Base-by-base conservation (phyloP, 331 rosid species). In the Prunus yedoensis region DNA sequence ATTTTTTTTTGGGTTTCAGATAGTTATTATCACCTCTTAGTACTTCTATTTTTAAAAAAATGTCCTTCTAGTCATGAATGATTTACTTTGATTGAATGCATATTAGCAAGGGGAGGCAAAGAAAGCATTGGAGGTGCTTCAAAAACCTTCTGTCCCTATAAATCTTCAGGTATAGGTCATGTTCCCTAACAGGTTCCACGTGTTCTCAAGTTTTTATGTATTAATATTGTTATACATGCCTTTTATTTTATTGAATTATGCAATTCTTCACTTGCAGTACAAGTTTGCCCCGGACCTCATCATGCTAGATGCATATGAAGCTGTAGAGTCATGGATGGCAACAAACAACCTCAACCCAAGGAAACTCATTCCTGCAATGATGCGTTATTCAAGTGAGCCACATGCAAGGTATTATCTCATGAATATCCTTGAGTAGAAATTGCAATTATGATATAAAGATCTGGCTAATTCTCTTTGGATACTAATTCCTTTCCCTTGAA, bases 341-440 rank as follows among this genome's bases (percentile, higher is more conserved):
- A 90, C 97, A 27, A 92, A 83, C 77, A 92, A 92, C 83, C 88
- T 94, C 77, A 92, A 92, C 82, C 97, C 99, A 13, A 88, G 99
- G 89, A 94, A 94, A 85, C 85, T 94, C 75, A 89, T 94, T 90
- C 99, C 99, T 66, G 99, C 99, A 78, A 94, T 94, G 99, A 94
- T 94, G 97, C 97, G 97, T 58, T 94, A 94, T 82, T 94, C 97
- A 46, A 91, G 97, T 76, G 99, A 94, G 87, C 97, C 97, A 56
- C 97, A 92, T 89, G 99, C 99, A 63, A 94, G 90, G 99, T 92
- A 88, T 83, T 75, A 49, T 71, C 64, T 53, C 52, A 16, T 69
- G 43, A 69, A 50, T 27, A 50, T n/a, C 12, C 20, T 67, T 30
- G 70, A 14, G 21, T 13, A 45, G 2, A 27, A 15, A 16, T 49